A percentile compares a stretch with the other conserved stretches of the same genome.
These are phyloP conservation scores for Akebia trifoliata DNA, from an alignment of 164 flowering plant genomes.

Conservation along the genomic window DNA sequence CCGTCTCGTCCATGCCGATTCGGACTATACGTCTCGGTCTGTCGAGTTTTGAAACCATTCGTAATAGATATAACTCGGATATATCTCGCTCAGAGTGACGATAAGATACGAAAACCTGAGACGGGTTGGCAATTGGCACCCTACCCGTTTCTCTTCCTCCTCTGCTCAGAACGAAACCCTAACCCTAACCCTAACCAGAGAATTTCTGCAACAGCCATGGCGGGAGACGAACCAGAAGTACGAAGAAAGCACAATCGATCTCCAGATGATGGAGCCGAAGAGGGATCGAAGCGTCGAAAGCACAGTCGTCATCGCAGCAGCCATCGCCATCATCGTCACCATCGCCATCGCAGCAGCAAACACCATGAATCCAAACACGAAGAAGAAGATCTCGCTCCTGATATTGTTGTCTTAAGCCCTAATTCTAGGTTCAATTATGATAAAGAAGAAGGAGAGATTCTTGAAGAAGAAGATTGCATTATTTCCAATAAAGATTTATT, in stretches of 20 bases:
- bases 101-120: too few relatives aligned
- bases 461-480: conserved; percentile 54
- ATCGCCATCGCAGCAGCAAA: conserved; percentile 48
- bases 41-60: too few relatives aligned
- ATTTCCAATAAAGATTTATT: conserved; percentile 4
- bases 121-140: too few relatives aligned
- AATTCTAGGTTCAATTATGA: conserved; percentile 42
- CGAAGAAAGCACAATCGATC: conserved; percentile 51
- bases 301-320: conserved; percentile 48
- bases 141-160: not conserved
- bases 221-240: conserved; percentile 38
- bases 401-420: conserved; percentile 6
- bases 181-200: not conserved
- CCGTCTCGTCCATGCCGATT: too few relatives aligned
- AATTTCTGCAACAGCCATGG: conserved; percentile 31
- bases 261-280: conserved; percentile 44
- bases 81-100: too few relatives aligned
- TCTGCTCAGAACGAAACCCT: conserved; percentile 1
- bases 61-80: too few relatives aligned
- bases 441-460: conserved; percentile 95
- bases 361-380: conserved; percentile 19
- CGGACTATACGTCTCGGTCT: too few relatives aligned
- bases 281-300: conserved; percentile 69
- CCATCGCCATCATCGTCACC: conserved; percentile 30
- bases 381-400: conserved; percentile 17